These are phyloP conservation scores for Ascoidea rubescens DNA, from an alignment of 805 yeast genomes.

Conservation along the genomic window DNA sequence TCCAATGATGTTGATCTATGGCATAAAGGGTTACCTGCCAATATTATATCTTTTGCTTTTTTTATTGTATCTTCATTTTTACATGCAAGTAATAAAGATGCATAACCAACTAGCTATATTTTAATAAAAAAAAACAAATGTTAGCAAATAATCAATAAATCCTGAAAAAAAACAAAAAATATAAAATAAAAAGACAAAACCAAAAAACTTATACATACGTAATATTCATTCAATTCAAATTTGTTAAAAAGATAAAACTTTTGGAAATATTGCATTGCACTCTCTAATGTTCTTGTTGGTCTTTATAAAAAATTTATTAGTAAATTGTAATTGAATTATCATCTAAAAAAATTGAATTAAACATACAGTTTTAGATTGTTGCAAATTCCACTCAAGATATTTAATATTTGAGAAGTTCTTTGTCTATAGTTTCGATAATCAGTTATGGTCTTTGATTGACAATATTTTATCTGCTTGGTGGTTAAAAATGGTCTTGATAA, in stretches of 20 bases:
- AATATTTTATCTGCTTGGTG: constrained; percentile 32
- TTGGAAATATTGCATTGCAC: constrained; percentile 63
- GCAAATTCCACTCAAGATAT: constrained; percentile 38
- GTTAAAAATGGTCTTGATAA: constrained; percentile 52
- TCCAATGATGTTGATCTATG: constrained; percentile 13
- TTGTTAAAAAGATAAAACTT: constrained; percentile 52
- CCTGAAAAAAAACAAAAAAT: too few species aligned
- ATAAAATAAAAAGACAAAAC: too few species aligned
- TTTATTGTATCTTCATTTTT: constrained; percentile 80
- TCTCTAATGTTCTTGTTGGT: constrained; percentile 57
- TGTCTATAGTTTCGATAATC: constrained; percentile 36
- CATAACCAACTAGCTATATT: constrained; percentile 47
- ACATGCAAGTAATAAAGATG: constrained; percentile 48
- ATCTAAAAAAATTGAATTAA: too few species aligned
- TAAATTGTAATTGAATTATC: too few species aligned
- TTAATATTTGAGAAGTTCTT: constrained; percentile 38
- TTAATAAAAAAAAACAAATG: constrained; percentile 11
- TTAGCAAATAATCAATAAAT: too few species aligned
- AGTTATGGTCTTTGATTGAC: constrained; percentile 37
- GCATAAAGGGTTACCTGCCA: constrained; percentile 29
- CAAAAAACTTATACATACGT: too few species aligned
- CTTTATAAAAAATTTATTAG: too few species aligned
- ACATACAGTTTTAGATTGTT: constrained; percentile 32
- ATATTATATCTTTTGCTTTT: constrained; percentile 49
- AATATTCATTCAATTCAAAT: constrained; percentile 37